phyloP scores from a whole-genome alignment of 1,139 yeast genomes.

The Spathaspora sp. region DNA sequence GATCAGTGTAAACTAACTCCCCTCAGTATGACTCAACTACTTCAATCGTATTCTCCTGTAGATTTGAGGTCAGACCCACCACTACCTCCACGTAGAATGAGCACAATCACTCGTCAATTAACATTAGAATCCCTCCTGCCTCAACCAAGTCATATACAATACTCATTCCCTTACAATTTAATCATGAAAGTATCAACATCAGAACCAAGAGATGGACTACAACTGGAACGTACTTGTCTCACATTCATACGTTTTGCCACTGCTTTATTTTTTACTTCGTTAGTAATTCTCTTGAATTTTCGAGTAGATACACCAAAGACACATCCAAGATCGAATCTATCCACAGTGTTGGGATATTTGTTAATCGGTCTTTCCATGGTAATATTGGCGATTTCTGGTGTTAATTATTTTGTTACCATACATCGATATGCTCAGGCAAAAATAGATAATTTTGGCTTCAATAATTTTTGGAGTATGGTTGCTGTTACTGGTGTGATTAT shows the following conservation, averaged over 20 bases:
- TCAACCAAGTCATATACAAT: neutral
- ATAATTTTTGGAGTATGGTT: constrained; percentile 37
- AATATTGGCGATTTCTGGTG: constrained; percentile 39
- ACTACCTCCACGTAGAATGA: constrained; percentile 1
- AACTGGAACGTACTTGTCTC: constrained; percentile 58
- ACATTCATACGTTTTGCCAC: constrained; percentile 53
- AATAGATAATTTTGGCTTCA: constrained; percentile 40
- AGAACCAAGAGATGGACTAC: constrained; percentile 62
- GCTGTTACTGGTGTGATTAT: constrained; percentile 42
- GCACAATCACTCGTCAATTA: neutral
- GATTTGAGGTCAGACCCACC: neutral
- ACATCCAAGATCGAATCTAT: constrained; percentile 18
- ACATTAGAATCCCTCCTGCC: constrained; percentile 1
- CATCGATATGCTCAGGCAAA: constrained; percentile 43
- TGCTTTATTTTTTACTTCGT: constrained; percentile 49
- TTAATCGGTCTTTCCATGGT: constrained; percentile 41
- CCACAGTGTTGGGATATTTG: constrained; percentile 37
- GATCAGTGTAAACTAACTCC: neutral
- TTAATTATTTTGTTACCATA: constrained; percentile 49
- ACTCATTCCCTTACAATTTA: constrained; percentile 21
- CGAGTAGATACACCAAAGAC: constrained; percentile 34
- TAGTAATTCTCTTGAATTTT: constrained; percentile 53
- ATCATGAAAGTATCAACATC: constrained; percentile 46
- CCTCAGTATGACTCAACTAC: neutral
- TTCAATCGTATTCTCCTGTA: neutral